Conservation (phyloP, 192 early-diverging fungal species). For the Coemansia biformis region DNA sequence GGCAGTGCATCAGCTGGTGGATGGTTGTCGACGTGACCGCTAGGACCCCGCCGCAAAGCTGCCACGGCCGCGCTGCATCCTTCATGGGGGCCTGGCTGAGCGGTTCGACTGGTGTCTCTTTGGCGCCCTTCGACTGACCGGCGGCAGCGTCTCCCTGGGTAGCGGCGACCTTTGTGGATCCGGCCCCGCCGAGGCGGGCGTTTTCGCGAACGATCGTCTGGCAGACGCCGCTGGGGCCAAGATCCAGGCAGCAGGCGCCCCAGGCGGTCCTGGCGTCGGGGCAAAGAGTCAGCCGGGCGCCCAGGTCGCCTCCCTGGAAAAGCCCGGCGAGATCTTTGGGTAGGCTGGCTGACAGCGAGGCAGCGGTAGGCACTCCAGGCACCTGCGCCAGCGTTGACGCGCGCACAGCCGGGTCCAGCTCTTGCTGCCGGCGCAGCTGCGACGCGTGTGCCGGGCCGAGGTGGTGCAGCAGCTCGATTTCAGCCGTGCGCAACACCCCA, state of each 20-base stretch:
- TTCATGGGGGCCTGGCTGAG: slow-evolving; percentile 11
- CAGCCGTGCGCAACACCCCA: slow-evolving; percentile 13
- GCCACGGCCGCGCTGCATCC: slow-evolving; percentile 21
- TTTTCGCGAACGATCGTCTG: slow-evolving; percentile 31
- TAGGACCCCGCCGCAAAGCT: slow-evolving; percentile 17
- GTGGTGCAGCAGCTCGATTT: slow-evolving; percentile 30
- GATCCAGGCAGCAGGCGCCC: slow-evolving; percentile 10
- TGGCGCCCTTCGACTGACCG: no score
- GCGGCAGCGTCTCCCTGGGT: no score
- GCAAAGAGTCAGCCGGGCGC: slow-evolving; percentile 14
- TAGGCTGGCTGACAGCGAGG: slow-evolving; percentile 7
- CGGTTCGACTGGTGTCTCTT: background rate
- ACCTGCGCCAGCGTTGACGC: slow-evolving; percentile 9
- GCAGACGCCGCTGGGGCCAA: slow-evolving; percentile 36
- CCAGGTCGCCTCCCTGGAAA: slow-evolving; percentile 16
- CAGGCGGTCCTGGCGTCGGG: slow-evolving; percentile 11
- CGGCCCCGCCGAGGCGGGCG: background rate
- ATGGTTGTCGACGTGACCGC: slow-evolving; percentile 14
- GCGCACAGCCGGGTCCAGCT: slow-evolving; percentile 6
- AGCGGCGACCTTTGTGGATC: no score
- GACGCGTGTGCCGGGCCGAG: slow-evolving; percentile 17
- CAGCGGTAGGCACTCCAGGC: background rate
- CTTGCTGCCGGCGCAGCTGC: slow-evolving; percentile 24
- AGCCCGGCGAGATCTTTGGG: slow-evolving; percentile 7
- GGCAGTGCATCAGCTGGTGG: slow-evolving; percentile 20